These are phyloP conservation scores for Pelomyxa schiedti DNA, from an alignment of 78 protist species.

Conservation along the genomic window DNA sequence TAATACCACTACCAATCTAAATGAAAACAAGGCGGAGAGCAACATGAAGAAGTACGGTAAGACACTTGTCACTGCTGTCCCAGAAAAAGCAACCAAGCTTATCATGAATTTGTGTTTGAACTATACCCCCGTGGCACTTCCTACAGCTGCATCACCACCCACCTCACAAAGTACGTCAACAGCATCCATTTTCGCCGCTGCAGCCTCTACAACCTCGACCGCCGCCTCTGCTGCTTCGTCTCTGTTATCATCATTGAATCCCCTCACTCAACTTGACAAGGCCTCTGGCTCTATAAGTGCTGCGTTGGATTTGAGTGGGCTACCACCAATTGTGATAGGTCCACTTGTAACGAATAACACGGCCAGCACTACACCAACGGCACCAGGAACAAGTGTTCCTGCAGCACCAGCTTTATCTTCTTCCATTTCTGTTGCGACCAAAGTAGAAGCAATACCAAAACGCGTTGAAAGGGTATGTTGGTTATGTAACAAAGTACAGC, in stretches of 20 bases:
- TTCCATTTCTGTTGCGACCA: no score
- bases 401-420: no score
- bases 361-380: no score
- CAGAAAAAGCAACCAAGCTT: constrained; percentile 54
- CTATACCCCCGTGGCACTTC: constrained; percentile 10
- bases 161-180: not conserved
- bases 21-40: constrained; percentile 30
- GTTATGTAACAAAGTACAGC: no score
- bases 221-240: not conserved
- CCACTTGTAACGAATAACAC: no score
- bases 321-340: no score
- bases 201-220: not conserved
- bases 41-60: constrained; percentile 67
- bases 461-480: no score
- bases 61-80: constrained; percentile 34
- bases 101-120: constrained; percentile 65
- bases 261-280: not conserved
- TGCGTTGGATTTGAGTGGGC: no score
- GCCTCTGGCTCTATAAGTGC: no score
- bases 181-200: not conserved
- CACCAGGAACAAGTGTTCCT: no score
- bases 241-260: not conserved
- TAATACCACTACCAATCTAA: not conserved
- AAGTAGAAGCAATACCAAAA: no score
- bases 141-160: no score